phyloP scores from a whole-genome alignment of 805 yeast genomes.

The Cyberlindnera samutprakarnensis region DNA sequence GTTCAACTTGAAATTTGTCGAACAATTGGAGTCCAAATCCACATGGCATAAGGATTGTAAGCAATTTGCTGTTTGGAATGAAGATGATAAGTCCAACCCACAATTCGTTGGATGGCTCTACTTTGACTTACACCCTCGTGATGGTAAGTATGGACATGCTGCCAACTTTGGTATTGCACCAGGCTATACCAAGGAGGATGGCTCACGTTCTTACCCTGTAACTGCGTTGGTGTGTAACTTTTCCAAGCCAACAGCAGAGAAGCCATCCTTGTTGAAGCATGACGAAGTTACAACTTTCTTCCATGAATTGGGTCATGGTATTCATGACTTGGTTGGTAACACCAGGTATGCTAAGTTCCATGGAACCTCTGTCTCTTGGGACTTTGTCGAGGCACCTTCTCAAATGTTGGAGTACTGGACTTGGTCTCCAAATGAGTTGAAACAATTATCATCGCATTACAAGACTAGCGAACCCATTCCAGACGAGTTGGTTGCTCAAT shows the following conservation, averaged over 20 bases:
- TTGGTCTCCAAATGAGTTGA: conserved; percentile 61
- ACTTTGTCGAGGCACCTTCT: conserved; percentile 88
- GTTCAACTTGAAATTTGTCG: conserved; percentile 61
- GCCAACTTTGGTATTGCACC: conserved; percentile 69
- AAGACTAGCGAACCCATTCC: conserved; percentile 46
- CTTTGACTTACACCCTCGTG: conserved; percentile 79
- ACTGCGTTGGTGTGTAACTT: conserved; percentile 82
- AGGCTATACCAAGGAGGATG: conserved; percentile 44
- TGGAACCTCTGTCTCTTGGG: conserved; percentile 72
- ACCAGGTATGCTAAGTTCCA: conserved; percentile 61
- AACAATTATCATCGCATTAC: conserved; percentile 58
- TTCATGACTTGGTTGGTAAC: conserved; percentile 66
- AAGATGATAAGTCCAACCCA: conserved; percentile 40
- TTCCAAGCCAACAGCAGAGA: conserved; percentile 60
- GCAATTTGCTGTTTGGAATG: conserved; percentile 63
- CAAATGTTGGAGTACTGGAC: conserved; percentile 88
- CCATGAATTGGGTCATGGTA: conserved; percentile 89
- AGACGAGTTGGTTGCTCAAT: conserved; percentile 47
- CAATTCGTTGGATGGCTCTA: conserved; percentile 72
- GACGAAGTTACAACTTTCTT: conserved; percentile 75
- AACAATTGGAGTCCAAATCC: conserved; percentile 30
- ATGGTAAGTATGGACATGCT: conserved; percentile 84
- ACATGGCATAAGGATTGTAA: conserved; percentile 79
- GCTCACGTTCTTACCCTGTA: conserved; percentile 51
- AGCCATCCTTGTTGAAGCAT: conserved; percentile 72